These are phyloP conservation scores for Auricularia auricula-judae DNA, from an alignment of 768 basidiomycete species.

Conservation along the genomic window DNA sequence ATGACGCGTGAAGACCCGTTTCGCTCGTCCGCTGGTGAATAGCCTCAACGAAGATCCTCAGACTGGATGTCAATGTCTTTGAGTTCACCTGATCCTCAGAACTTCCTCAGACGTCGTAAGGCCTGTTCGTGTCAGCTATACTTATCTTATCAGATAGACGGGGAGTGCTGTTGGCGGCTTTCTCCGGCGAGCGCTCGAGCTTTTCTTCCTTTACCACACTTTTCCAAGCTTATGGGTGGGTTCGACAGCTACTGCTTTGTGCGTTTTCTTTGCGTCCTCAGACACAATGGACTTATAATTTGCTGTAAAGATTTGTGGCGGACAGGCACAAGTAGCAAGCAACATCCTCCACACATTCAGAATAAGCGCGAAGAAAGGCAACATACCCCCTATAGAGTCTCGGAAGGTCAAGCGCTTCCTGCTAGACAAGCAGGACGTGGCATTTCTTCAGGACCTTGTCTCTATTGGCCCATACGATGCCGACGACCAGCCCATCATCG, in stretches of 20 bases:
- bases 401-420: neutral
- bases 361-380: neutral
- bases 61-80: too few species aligned
- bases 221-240: neutral
- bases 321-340: neutral
- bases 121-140: too few species aligned
- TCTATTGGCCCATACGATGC: neutral
- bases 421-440: neutral
- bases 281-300: neutral
- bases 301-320: neutral
- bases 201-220: too few species aligned
- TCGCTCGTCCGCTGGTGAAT: too few species aligned
- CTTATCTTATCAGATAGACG: too few species aligned
- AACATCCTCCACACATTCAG: neutral
- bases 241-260: neutral
- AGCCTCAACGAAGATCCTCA: too few species aligned
- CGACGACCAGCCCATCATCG: neutral
- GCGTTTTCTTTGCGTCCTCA: neutral
- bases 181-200: too few species aligned
- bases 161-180: too few species aligned
- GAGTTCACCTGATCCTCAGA: too few species aligned
- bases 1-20: too few species aligned
- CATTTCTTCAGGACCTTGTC: neutral
- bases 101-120: too few species aligned
- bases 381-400: neutral